Conservation (phyloP, 2,329 filamentous ascomycete species). For the Calonectria pseudoturangicola region DNA sequence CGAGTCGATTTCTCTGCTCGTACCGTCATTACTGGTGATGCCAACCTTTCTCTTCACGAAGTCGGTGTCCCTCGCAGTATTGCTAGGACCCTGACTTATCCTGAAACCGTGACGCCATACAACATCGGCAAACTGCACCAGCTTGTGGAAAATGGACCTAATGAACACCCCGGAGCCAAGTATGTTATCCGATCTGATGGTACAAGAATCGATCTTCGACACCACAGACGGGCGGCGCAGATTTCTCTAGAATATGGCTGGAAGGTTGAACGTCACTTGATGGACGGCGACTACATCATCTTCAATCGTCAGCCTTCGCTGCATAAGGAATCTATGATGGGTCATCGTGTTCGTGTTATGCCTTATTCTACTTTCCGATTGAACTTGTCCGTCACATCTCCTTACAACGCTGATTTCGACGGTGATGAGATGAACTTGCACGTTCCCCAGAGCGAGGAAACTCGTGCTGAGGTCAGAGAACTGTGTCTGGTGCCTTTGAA, state of each 20-base stretch:
- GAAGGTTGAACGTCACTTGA: constrained; percentile 98
- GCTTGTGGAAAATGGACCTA: constrained; percentile 94
- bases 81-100: constrained; percentile 94
- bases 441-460: constrained; percentile 98
- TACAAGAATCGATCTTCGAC: constrained; percentile 93
- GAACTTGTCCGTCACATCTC: constrained; percentile 97
- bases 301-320: constrained; percentile 99
- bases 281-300: constrained; percentile 97
- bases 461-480: constrained; percentile 93
- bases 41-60: constrained; percentile 96
- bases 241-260: constrained; percentile 95
- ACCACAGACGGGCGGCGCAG: constrained; percentile 90
- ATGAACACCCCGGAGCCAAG: constrained; percentile 95
- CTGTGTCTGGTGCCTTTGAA: constrained; percentile 98
- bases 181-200: constrained; percentile 97
- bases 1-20: constrained; percentile 99
- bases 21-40: constrained; percentile 99
- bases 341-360: constrained; percentile 97
- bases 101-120: constrained; percentile 97
- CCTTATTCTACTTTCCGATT: constrained; percentile 99
- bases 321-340: constrained; percentile 99
- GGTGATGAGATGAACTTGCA: constrained; percentile 99
- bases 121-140: constrained; percentile 95
- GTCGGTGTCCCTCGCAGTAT: constrained; percentile 97
- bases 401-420: constrained; percentile 99